Base-by-base conservation (phyloP, 2,329 filamentous ascomycete species). In the Berkeleyomyces basicola region DNA sequence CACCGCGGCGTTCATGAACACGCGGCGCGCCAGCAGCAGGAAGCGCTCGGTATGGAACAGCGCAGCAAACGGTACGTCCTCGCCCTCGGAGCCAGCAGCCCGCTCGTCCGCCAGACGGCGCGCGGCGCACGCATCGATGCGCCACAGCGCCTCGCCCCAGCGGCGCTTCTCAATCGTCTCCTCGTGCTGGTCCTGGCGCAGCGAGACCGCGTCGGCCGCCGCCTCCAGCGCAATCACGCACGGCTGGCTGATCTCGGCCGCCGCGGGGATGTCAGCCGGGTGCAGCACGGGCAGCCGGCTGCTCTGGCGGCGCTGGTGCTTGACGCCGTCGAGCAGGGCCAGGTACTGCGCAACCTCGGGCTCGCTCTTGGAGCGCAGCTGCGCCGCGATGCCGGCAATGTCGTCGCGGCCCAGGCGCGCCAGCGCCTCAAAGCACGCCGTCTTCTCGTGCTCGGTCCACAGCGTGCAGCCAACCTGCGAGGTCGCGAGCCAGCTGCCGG, bases 391-490 rank as follows among this genome's bases (percentile, higher is more conserved):
- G 1, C 78, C 80, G 1, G 73, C 72, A 0, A 86, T 68, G 65
- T 90, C 76, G 67, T 83, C 79, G 60, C 75, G 79, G 0, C 89
- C 89, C 1, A 86, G 77, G 0, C 81, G 80, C 1, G 79, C 76
- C 2, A 95, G 71, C 0, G 82, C 79, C 11, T 80, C 75, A 70
- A 89, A 95, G 64, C 96, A 81, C 0, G 75, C 67, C 1, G 79
- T 75, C 70, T 95, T 95, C 69, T 96, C 91, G 0, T 74, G 68
- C 0, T 79, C 65, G 0, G 81, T 84, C 92, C 92, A 97, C 9
- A 73, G 67, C 0, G 84, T 83, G 36, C 82, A 77, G 31, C 90
- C 90, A 59, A 90, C 74, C 68, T 90, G 87, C 7, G 76, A 78
- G 66, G 84, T 79, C 16, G 77, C 71, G 61, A 86, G 82, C 37